Evolutionary conservation across 202 grass and related monocot species (phyloP).

Genomic region (Carex sylvatica): DNA sequence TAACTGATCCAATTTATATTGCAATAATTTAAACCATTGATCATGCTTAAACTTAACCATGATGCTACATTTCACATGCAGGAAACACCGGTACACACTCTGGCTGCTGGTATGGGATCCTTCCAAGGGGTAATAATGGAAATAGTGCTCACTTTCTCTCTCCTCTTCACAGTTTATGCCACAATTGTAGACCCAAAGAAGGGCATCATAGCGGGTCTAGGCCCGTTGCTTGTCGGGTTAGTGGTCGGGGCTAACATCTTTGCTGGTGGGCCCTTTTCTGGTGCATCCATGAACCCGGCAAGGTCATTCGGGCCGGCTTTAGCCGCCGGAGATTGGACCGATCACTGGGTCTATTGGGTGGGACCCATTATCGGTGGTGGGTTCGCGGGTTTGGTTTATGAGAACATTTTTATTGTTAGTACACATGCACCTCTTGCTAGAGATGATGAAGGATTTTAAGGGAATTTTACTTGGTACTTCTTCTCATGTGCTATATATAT

Average conservation of each 20-base stretch:
- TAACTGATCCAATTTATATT: not conserved
- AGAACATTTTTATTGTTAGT: conserved; percentile 43
- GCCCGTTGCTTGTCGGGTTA: conserved; percentile 56
- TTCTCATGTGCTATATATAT: not conserved
- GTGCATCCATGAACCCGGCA: conserved; percentile 87
- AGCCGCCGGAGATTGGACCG: conserved; percentile 41
- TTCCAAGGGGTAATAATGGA: conserved; percentile 65
- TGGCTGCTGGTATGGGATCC: conserved; percentile 38
- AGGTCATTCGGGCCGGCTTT: conserved; percentile 73
- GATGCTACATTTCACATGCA: conserved; percentile 26
- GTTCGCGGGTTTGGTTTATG: conserved; percentile 52
- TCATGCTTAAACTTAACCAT: not conserved
- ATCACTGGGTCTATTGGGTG: conserved; percentile 90
- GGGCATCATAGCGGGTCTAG: conserved; percentile 26
- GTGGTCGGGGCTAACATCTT: conserved; percentile 79
- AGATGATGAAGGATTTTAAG: conserved; percentile 44
- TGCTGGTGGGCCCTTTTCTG: conserved; percentile 64
- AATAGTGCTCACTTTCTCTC: conserved; percentile 76
- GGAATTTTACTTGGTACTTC: not conserved
- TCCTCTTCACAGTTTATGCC: conserved; percentile 76
- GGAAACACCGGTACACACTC: conserved; percentile 52
- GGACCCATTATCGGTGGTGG: conserved; percentile 61
- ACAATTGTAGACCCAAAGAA: conserved; percentile 62
- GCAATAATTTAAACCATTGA: not conserved
- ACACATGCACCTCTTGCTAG: conserved; percentile 42